phyloP scores from a whole-genome alignment of 495 filamentous ascomycete species.

The Terfezia claveryi region DNA sequence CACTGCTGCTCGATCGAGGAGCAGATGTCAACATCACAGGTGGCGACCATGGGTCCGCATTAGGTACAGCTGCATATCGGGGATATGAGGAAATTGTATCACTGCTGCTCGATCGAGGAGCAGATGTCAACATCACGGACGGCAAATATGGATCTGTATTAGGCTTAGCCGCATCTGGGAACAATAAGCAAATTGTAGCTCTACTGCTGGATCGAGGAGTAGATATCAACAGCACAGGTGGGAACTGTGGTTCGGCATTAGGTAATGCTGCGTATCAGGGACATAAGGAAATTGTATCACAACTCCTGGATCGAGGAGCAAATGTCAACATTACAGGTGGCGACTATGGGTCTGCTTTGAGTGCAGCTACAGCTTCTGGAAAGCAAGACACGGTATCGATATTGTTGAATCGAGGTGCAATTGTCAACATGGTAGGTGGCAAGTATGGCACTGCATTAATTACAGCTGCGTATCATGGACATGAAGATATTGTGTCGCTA shows the following conservation, averaged over 20 bases:
- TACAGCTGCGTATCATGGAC: slow-evolving; percentile 2
- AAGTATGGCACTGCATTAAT: slow-evolving; percentile 9
- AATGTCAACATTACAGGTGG: slow-evolving; percentile 13
- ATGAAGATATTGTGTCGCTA: slow-evolving; percentile 1
- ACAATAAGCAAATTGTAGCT: slow-evolving; percentile 6
- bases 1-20: slow-evolving; percentile 12
- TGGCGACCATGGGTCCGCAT: neutral
- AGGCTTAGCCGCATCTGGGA: slow-evolving; percentile 2
- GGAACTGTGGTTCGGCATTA: too few species aligned
- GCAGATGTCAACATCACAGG: slow-evolving; percentile 10
- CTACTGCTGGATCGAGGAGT: slow-evolving; percentile 16
- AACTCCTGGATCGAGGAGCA: neutral
- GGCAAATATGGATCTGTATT: too few species aligned
- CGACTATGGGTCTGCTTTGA: slow-evolving; percentile 7
- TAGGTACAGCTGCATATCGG: neutral
- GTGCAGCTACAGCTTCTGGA: slow-evolving; percentile 3
- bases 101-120: slow-evolving; percentile 8
- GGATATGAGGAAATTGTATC: slow-evolving; percentile 1
- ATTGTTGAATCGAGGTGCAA: slow-evolving; percentile 10
- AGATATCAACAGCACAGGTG: slow-evolving; percentile 12
- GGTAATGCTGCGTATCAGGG: too few species aligned
- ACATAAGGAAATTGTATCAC: too few species aligned
- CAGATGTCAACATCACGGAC: slow-evolving; percentile 15
- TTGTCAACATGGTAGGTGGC: slow-evolving; percentile 11
- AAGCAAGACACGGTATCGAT: neutral